Conservation (phyloP, 345 rosid species). For the Murraya paniculata region DNA sequence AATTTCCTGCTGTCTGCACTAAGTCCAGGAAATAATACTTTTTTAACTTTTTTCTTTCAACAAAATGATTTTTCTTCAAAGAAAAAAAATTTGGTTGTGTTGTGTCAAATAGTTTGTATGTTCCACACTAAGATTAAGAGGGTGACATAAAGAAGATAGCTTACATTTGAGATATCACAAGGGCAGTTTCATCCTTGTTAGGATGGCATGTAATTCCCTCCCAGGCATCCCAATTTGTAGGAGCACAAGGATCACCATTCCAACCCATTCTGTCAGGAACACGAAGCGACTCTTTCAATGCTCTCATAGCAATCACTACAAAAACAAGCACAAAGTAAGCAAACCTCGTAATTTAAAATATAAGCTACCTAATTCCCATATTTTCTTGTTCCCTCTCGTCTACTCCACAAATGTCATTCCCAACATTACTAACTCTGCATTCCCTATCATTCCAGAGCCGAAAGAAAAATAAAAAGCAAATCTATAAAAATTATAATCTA, state of each 20-base stretch:
- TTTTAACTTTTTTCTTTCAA: too few species aligned
- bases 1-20: not conserved
- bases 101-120: not conserved
- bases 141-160: constrained; percentile 16
- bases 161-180: constrained; percentile 87
- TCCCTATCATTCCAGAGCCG: not conserved
- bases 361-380: not conserved
- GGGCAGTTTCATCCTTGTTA: constrained; percentile 60
- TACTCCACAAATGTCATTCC: not conserved
- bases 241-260: constrained; percentile 99
- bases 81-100: too few species aligned
- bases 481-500: not conserved
- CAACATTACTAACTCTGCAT: not conserved
- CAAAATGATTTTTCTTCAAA: too few species aligned
- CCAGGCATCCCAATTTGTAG: constrained; percentile 98
- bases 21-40: not conserved
- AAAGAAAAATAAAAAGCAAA: not conserved
- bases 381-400: not conserved
- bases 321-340: constrained; percentile 8
- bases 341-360: not conserved
- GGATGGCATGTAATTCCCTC: constrained; percentile 88
- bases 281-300: constrained; percentile 80
- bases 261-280: constrained; percentile 98
- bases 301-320: constrained; percentile 83
- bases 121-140: not conserved